phyloP scores from a whole-genome alignment of 2,329 filamentous ascomycete genomes.

The Aspergillus jensenii region DNA sequence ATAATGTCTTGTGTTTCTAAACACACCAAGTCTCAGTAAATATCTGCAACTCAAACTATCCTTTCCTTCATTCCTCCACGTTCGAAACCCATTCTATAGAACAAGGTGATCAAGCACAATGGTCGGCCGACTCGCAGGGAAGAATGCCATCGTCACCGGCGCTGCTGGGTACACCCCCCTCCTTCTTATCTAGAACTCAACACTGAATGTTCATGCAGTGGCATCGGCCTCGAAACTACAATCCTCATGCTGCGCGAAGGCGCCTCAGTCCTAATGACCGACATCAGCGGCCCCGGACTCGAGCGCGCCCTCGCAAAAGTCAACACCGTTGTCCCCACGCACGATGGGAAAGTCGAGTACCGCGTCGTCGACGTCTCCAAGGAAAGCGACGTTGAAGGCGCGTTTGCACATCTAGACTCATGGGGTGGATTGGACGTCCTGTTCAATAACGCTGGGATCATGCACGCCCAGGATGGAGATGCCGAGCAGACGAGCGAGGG shows the following conservation, averaged over 20 bases:
- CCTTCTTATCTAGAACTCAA: not conserved
- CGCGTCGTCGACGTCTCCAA: constrained; percentile 70
- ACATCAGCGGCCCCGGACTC: constrained; percentile 77
- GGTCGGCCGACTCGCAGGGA: constrained; percentile 20
- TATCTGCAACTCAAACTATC: too few relatives aligned
- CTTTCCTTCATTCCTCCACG: too few relatives aligned
- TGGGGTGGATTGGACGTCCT: constrained; percentile 77
- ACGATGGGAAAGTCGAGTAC: constrained; percentile 19
- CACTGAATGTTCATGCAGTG: constrained; percentile 45
- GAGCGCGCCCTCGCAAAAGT: constrained; percentile 75
- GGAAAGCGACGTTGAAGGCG: constrained; percentile 72
- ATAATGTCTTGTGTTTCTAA: too few relatives aligned
- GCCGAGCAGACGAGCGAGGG: constrained; percentile 81
- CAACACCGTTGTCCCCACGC: constrained; percentile 64
- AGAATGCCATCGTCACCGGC: constrained; percentile 23
- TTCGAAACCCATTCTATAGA: too few relatives aligned
- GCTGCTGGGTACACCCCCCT: constrained; percentile 17
- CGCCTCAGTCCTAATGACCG: constrained; percentile 79
- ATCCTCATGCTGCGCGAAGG: constrained; percentile 90
- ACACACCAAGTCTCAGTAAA: too few relatives aligned
- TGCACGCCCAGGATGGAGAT: constrained; percentile 80
- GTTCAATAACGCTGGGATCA: constrained; percentile 98
- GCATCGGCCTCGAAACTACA: constrained; percentile 87
- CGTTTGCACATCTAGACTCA: constrained; percentile 71
- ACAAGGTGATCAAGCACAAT: too few relatives aligned